Percentiles rank a stretch among this genome's conserved stretches.
Conservation (phyloP, 495 filamentous ascomycete species). For the Friedmanniomyces simplex region DNA sequence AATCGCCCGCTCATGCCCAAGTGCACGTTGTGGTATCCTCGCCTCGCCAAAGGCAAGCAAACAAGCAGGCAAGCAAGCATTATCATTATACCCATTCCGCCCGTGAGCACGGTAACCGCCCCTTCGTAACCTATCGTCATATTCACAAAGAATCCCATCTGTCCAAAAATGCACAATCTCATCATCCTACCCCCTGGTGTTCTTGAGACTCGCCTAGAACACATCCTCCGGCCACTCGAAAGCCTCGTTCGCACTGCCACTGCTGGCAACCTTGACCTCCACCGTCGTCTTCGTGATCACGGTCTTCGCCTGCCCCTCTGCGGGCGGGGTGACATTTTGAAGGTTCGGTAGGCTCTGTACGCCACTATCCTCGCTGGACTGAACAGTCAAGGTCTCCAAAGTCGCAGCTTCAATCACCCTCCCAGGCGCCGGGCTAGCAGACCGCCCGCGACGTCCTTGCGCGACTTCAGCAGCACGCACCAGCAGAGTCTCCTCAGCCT, state of each 20-base stretch:
- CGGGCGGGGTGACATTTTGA: background rate
- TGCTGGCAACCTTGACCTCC: background rate
- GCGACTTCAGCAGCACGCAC: slow-evolving; percentile 13
- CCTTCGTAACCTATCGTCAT: background rate
- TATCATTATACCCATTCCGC: background rate
- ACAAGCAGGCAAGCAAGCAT: background rate
- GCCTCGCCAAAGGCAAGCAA: background rate
- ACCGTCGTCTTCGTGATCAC: background rate
- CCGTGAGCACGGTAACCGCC: background rate
- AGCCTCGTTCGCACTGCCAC: background rate
- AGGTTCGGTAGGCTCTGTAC: background rate
- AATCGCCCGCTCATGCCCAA: no score
- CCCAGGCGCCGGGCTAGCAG: background rate
- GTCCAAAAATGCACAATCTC: background rate
- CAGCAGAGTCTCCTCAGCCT: slow-evolving; percentile 8
- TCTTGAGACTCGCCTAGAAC: slow-evolving; percentile 10
- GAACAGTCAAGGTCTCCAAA: slow-evolving; percentile 17
- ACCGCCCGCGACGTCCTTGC: slow-evolving; percentile 4
- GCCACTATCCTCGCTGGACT: background rate
- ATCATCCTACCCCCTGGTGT: background rate
- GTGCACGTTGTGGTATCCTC: no score
- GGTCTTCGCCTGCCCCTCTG: background rate
- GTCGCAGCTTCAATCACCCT: background rate
- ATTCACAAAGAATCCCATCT: background rate
- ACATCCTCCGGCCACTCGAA: slow-evolving; percentile 26